Evolutionary conservation across 1,284 basidiomycete species (phyloP), one percentile per base, ranked within the genome.

Genomic region (Ustilago nuda): DNA sequence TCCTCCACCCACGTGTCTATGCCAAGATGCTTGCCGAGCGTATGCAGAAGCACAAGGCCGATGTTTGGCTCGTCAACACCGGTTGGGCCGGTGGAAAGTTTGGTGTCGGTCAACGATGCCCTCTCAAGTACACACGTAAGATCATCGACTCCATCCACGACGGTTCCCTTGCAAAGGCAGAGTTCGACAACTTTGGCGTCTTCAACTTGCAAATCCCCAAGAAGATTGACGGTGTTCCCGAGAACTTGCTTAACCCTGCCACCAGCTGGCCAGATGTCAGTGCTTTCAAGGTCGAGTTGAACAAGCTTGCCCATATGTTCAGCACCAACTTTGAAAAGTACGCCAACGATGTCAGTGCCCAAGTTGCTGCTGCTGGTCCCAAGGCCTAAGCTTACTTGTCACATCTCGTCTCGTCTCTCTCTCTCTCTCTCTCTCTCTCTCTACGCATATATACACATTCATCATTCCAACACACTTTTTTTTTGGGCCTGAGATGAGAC

Each of bases 41-140:
- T 84, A 99, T 99, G 96, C 88, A 92, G 68, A 90, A 92, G 88
- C 90, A 93, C 89, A 91, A 94, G 75, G 95, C 95, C 85, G 88
- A 96, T 88, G 98, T 95, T 89, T 99, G 94, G 94, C 90, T 99
- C 85, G 94, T 99, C 91, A 98, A 99, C 92, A 98, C 96, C 23
- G 96, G 96, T 84, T 99, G 96, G 96, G 93, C 93, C 65, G 92
- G 93, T 72, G 96, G 96, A 87, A 95, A 94, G 88, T 99, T 92
- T 87, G 96, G 96, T 66, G 87, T 87, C 37, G 87, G 87, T 55
- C 77, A 81, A 59, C 79, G 85, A 37, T 86, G 85, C 79, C 84
- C 85, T 15, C 80, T 86, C 67, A 85, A 85, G 77, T 84, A 92
- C 89, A 98, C 96, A 50, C 94, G 96, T 67, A 92, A 92, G 74